These are phyloP conservation scores for Apophysomyces trapeziformis DNA, from an alignment of 371 early-diverging fungal genomes.

Conservation along the genomic window DNA sequence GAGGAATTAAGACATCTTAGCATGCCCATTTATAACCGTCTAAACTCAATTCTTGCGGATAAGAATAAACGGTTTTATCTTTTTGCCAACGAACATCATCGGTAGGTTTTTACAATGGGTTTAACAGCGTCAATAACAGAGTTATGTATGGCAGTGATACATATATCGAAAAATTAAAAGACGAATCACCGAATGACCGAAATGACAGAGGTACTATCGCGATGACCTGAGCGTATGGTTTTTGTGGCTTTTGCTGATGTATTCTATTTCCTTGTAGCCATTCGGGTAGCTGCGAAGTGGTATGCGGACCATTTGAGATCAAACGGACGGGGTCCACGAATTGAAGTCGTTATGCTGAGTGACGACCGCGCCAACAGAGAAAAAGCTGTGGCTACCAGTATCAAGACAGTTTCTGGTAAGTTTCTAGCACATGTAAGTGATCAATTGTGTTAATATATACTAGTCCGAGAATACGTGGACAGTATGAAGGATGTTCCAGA, in stretches of 20 bases:
- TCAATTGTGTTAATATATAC: neutral
- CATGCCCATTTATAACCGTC: constrained; percentile 77
- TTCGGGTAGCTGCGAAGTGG: constrained; percentile 87
- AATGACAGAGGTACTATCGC: constrained; percentile 81
- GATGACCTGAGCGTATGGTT: neutral
- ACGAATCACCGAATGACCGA: constrained; percentile 91
- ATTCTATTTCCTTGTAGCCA: constrained; percentile 56
- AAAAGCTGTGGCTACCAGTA: constrained; percentile 68
- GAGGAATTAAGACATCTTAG: constrained; percentile 89
- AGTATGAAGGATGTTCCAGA: constrained; percentile 69
- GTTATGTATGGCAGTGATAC: constrained; percentile 64
- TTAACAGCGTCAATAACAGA: neutral
- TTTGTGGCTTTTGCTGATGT: neutral
- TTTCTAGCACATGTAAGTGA: neutral
- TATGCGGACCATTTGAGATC: constrained; percentile 73
- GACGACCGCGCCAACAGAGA: constrained; percentile 88
- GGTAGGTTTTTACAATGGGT: constrained; percentile 34
- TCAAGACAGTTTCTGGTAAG: constrained; percentile 67
- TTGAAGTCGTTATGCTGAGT: constrained; percentile 77
- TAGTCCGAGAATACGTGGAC: constrained; percentile 59
- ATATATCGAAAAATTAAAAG: constrained; percentile 78
- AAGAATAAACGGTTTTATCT: constrained; percentile 78
- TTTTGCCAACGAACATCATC: constrained; percentile 94
- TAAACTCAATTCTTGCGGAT: constrained; percentile 74
- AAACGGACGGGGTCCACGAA: constrained; percentile 20